Evolutionary conservation across 306 rosid genomes (phyloP), one percentile per base, ranked within the genome.

Genomic region (Delonix regia): DNA sequence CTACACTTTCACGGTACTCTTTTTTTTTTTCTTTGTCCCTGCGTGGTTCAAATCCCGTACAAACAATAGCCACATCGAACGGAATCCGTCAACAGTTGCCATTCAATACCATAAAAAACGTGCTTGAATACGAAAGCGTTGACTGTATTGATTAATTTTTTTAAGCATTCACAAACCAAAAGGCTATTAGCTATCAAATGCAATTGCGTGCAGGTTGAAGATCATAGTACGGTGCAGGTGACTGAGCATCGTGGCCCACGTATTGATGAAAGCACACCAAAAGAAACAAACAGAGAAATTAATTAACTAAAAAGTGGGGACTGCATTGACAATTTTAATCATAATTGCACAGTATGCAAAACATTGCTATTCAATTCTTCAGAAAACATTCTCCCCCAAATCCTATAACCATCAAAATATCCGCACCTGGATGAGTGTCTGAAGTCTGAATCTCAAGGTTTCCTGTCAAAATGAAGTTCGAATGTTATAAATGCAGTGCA

Each of bases 151-250:
- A 79, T 76, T 73, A 80, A 82, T 72, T 53, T 65, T 79, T 64
- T 75, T 76, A 83, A 83, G 83, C 83, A 83, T 83, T 83, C 85
- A 80, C 75, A 68, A 75, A 59, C 71, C 55, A 59, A 74, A 44
- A 28, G 44, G 59, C 64, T 82, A 71, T 38, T 56, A 45, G 86
- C 70, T 68, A 75, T 73, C 64, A 27, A 75, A 75, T 70, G 87
- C 87, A 81, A 69, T 75, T 71, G 77, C 45, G 75, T n/a, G 86
- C 75, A 83, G 7, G 8, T 14, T 75, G 48, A 75, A 73, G 81
- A 74, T 53, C 73, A 69, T 67, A 59, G 78, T 51, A 27, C 9
- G 8, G 45, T 11, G 76, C 80, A 66, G 78, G 69, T 27, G 42
- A 45, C 39, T n/a, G 27, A 21, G 63, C 48, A 21, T 19, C 22